phyloP scores from a whole-genome alignment of 2,329 filamentous ascomycete species.

The Alternaria alternata region DNA sequence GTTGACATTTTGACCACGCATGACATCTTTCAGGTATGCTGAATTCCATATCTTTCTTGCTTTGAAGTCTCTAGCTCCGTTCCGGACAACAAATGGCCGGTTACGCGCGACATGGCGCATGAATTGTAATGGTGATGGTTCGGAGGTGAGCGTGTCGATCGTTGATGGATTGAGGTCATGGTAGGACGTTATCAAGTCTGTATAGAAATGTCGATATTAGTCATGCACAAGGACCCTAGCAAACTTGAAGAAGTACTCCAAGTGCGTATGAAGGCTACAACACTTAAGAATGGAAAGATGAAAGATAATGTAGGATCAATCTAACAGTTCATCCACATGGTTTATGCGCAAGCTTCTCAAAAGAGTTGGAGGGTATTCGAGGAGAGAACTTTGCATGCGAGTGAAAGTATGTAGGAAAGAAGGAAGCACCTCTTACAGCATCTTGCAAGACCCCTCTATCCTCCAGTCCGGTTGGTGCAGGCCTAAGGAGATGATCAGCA shows the following conservation, averaged over 20 bases:
- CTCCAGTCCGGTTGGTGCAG: slow-evolving; percentile 42
- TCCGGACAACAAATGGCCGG: slow-evolving; percentile 75
- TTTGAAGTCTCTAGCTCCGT: slow-evolving; percentile 69
- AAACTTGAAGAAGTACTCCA: too few species aligned
- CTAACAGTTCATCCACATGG: background rate
- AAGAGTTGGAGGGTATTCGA: background rate
- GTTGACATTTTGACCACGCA: slow-evolving; percentile 69
- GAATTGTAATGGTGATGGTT: slow-evolving; percentile 79
- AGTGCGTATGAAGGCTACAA: background rate
- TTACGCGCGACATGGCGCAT: slow-evolving; percentile 79
- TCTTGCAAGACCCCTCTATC: slow-evolving; percentile 33
- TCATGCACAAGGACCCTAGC: background rate
- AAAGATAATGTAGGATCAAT: background rate
- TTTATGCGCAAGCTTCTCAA: background rate
- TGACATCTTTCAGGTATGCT: slow-evolving; percentile 63
- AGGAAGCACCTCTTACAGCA: slow-evolving; percentile 50
- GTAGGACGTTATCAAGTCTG: slow-evolving; percentile 70
- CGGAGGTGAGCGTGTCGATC: slow-evolving; percentile 68
- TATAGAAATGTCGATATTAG: background rate
- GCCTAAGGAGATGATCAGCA: slow-evolving; percentile 22
- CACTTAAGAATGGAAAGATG: background rate
- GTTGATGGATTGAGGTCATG: slow-evolving; percentile 72
- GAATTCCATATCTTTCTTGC: slow-evolving; percentile 71
- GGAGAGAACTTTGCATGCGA: background rate
- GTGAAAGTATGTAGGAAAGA: slow-evolving; percentile 10